A percentile compares a stretch with the other conserved stretches of the same genome.
phyloP scores from a whole-genome alignment of 2,329 filamentous ascomycete species.

The Fusarium staphyleae region DNA sequence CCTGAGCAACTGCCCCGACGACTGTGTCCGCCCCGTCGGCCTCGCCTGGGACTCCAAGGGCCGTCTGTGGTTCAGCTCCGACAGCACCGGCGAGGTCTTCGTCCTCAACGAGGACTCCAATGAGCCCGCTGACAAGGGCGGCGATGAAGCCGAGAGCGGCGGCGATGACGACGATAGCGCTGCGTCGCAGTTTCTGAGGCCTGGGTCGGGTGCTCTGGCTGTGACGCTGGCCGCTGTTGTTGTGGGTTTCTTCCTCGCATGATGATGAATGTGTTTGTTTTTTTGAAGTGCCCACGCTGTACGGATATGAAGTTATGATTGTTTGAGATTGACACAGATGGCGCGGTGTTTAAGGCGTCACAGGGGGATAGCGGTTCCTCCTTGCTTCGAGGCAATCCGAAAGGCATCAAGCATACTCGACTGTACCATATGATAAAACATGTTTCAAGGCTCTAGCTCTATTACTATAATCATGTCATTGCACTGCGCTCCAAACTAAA shows the following conservation, averaged over 20 bases:
- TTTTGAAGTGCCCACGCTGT: not conserved
- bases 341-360: not conserved
- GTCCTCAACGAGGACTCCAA: conserved; percentile 49
- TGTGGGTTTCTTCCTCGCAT: conserved; percentile 42
- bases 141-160: conserved; percentile 9
- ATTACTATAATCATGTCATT: conserved; percentile 10
- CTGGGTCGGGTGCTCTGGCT: conserved; percentile 29
- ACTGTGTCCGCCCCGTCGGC: conserved; percentile 70
- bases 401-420: not conserved
- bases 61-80: conserved; percentile 68
- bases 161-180: conserved; percentile 29
- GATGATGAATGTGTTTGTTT: conserved; percentile 6
- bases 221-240: conserved; percentile 42
- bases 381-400: not conserved
- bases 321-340: not conserved
- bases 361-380: not conserved
- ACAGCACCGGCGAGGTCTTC: conserved; percentile 71
- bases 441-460: conserved; percentile 14
- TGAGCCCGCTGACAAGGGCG: conserved; percentile 4
- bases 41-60: conserved; percentile 59
- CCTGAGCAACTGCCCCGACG: conserved; percentile 58
- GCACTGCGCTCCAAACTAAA: conserved; percentile 2
- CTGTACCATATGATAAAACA: conserved; percentile 10
- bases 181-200: conserved; percentile 31
- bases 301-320: not conserved